Evolutionary conservation across 2,329 filamentous ascomycete genomes (phyloP), one percentile per base, ranked within the genome.

Genomic region (Colletotrichum sp.): DNA sequence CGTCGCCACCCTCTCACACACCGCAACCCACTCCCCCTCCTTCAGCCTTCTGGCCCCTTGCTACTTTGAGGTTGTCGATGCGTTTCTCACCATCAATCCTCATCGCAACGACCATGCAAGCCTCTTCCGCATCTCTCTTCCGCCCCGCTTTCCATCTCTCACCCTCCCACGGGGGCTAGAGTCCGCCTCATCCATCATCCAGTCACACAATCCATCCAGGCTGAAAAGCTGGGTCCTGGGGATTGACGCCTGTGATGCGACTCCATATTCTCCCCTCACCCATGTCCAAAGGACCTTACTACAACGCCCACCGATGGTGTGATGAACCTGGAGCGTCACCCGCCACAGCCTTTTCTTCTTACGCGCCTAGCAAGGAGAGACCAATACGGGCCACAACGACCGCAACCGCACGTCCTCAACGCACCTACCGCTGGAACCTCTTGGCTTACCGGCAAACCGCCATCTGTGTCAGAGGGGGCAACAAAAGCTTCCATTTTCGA

Each of bases 31-130:
- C 66, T 38, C 65, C 70, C 26, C 73, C 56, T 56, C 64, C 56
- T 32, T 55, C 58, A 61, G 58, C 58, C 21, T 32, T 34, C 18
- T n/a, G 21, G 9, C 56, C 12, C 26, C 56, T 30, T 34, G 26
- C 28, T 52, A 52, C 43, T 21, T 13, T 18, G 43, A 52, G 43
- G n/a, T 52, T 52, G 43, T 18, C 16, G 60, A 52, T 24, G 32
- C 30, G 34, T 26, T 30, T 73, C 34, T 62, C 52, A 18, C 21
- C 48, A 12, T 58, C 61, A 60, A 38, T 66, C 52, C 65, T 66
- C 69, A 72, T 67, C 36, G 68, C 18, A 66, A 62, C 62, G 32
- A 72, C 26, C 48, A 48, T 75, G 73, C 64, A 75, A 75, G 73
- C 69, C 69, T 36, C 52, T 71, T 72, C 62, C 69, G 62, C 55